Evolutionary conservation across 2,329 filamentous ascomycete species (phyloP), one percentile per base, ranked within the genome.

Genomic region (Colletotrichum liriopes): DNA sequence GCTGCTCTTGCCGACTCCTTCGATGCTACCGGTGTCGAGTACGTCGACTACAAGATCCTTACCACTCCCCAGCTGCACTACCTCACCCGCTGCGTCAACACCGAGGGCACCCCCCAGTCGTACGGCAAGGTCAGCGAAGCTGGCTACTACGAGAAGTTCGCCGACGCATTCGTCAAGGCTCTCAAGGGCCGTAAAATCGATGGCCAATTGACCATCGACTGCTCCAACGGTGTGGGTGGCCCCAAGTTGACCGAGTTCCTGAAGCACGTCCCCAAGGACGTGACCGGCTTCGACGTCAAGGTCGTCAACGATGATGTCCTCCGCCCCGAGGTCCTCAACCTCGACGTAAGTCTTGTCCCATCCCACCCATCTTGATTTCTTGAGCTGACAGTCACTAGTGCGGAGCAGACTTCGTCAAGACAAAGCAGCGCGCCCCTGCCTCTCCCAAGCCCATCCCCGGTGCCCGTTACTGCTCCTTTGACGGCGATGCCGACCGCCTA

Each of bases 21-120:
- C 75, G 91, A 92, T 73, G 94, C 94, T 63, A 92, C 93, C 58
- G 89, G 90, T 67, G 91, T 93, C 66, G 90, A 94, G 73, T 92
- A 90, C 79, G 91, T 91, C 79, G 96, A 98, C 86, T 96, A 92
- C 85, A 96, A 96, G 83, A 92, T 95, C 80, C 87, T 98, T 78
- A 98, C 96, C 16, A 99, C 96, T 4, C 96, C 96, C n/a, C 96
- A 98, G 85, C 89, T 99, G 71, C 96, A 99, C 86, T 99, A 99
- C 84, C 88, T 98, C 75, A 96, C 96, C 41, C 94, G 96, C 75
- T 97, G 95, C 82, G 90, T 95, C 84, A 99, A 99, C 85, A 98
- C 96, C 1, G 90, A 96, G 78, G 94, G 93, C 73, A 97, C 94
- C 2, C 92, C 93, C 67, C 92, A 95, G 77, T 90, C 94, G 23